Evolutionary conservation across 2,329 filamentous ascomycete genomes (phyloP).

Genomic region (Sporothrix globosa): DNA sequence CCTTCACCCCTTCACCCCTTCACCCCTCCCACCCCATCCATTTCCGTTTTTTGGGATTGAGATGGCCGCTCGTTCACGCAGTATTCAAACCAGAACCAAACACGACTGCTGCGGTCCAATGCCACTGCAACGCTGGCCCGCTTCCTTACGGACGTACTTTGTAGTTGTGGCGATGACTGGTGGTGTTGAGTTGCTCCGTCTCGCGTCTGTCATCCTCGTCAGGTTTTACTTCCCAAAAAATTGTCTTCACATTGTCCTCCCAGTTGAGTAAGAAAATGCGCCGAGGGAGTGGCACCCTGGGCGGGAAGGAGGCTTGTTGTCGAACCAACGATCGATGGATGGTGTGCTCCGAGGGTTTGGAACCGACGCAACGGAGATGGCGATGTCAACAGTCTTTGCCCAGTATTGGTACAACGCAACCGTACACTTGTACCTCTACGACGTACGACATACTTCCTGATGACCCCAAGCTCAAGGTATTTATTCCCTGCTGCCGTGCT

Average conservation of each 20-base stretch:
- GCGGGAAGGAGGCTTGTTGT: neutral
- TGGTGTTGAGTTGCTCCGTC: neutral
- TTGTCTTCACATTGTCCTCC: neutral
- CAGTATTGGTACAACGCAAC: neutral
- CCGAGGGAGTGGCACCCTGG: conserved; percentile 9
- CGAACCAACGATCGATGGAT: neutral
- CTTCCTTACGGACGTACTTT: neutral
- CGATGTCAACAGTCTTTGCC: neutral
- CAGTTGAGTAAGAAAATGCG: conserved; percentile 13
- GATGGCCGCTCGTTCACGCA: neutral
- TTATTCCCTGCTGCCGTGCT: neutral
- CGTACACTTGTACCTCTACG: no score
- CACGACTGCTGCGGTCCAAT: neutral
- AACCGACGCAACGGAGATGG: conserved; percentile 11
- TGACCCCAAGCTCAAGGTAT: neutral
- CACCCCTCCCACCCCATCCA: neutral
- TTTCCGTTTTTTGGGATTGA: conserved; percentile 7
- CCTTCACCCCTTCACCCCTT: neutral
- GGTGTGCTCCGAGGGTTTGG: neutral
- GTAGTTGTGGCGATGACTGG: neutral
- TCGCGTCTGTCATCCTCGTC: neutral
- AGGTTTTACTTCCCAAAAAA: no score
- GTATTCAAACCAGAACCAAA: neutral
- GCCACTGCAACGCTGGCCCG: conserved; percentile 16
- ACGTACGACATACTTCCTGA: no score